A percentile compares a stretch with the other conserved stretches of the same genome.
These are phyloP conservation scores for Lepiota brunneoincarnata DNA, from an alignment of 768 basidiomycete species.

Conservation along the genomic window DNA sequence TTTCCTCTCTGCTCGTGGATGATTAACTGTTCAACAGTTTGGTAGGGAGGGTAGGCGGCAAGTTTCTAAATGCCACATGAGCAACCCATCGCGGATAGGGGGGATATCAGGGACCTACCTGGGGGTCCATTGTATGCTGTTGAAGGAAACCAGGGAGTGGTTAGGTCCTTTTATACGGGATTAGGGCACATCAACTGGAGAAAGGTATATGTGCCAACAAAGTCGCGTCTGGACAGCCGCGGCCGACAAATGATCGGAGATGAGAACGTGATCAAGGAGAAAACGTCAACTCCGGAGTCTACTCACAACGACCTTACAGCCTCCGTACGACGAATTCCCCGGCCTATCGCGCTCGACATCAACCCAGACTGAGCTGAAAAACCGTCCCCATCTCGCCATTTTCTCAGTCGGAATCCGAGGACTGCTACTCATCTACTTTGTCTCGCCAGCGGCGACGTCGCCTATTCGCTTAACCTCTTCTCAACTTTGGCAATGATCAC, in stretches of 20 bases:
- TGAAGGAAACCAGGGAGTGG: not conserved
- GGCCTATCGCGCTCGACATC: not conserved
- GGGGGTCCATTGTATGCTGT: slow-evolving; percentile 42
- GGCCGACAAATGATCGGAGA: slow-evolving; percentile 3
- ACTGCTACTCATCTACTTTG: not conserved
- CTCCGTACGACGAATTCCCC: not conserved
- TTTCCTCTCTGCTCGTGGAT: slow-evolving; percentile 84
- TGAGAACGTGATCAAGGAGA: not conserved
- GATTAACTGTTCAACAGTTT: slow-evolving; percentile 74
- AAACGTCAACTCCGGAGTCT: too few species aligned
- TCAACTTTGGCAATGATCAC: slow-evolving; percentile 57
- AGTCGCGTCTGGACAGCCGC: not conserved
- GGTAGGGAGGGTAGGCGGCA: slow-evolving; percentile 66
- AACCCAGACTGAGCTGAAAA: not conserved
- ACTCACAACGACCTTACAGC: too few species aligned
- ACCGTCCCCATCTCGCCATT: not conserved
- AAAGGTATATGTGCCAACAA: not conserved
- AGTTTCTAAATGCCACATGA: slow-evolving; percentile 46
- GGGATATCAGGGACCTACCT: slow-evolving; percentile 30
- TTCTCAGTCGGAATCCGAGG: not conserved
- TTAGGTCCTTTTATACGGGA: slow-evolving; percentile 1
- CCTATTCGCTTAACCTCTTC: not conserved
- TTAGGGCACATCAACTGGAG: not conserved
- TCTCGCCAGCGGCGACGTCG: not conserved
- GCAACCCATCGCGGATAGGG: not conserved